A percentile compares a stretch with the other conserved stretches of the same genome.
Conservation (phyloP, 1,284 basidiomycete genomes). For the Moniliophthora roreri region DNA sequence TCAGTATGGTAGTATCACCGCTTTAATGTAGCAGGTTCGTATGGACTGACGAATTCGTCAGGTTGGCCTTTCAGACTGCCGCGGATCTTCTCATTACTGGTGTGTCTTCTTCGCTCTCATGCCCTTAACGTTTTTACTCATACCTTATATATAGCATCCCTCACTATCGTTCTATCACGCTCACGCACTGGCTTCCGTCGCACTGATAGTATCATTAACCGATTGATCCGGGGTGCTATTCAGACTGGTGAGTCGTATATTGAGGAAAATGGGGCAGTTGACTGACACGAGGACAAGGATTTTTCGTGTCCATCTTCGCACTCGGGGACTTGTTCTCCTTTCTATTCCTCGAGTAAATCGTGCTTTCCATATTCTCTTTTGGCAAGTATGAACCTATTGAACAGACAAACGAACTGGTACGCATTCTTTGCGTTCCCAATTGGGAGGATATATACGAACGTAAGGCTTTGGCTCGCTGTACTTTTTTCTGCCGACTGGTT, state of each 20-base stretch:
- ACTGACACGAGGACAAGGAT: slow-evolving; percentile 16
- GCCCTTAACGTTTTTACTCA: background rate
- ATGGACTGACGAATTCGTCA: slow-evolving; percentile 15
- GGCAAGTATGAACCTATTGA: background rate
- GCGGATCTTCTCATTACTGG: slow-evolving; percentile 41
- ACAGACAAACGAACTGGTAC: slow-evolving; percentile 34
- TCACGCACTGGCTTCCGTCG: slow-evolving; percentile 44
- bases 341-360: slow-evolving; percentile 27
- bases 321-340: slow-evolving; percentile 42
- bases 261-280: too few species aligned
- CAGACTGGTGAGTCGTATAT: slow-evolving; percentile 33
- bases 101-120: slow-evolving; percentile 15
- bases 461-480: slow-evolving; percentile 21
- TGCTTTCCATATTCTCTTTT: background rate
- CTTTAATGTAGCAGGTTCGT: too few species aligned
- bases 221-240: slow-evolving; percentile 45
- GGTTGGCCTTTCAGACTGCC: slow-evolving; percentile 40
- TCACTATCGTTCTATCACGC: slow-evolving; percentile 34
- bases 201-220: slow-evolving; percentile 44
- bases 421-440: slow-evolving; percentile 46
- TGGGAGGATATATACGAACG: slow-evolving; percentile 44
- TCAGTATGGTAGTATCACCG: too few species aligned
- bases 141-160: slow-evolving; percentile 5
- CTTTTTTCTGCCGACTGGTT: background rate
- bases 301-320: slow-evolving; percentile 45